Evolutionary conservation across 805 yeast genomes (phyloP).

Genomic region (Spathaspora girioi): DNA sequence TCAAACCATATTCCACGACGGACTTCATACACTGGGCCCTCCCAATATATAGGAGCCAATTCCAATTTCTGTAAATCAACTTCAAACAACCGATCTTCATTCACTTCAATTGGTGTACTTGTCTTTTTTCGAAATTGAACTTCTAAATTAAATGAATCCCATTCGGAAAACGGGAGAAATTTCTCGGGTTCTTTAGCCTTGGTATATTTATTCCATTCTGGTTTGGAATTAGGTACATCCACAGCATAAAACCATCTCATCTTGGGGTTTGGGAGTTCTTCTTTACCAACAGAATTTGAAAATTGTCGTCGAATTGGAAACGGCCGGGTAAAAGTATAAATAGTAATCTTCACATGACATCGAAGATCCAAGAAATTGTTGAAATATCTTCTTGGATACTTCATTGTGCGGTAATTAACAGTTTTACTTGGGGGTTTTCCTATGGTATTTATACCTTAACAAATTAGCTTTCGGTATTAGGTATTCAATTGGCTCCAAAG

Average conservation of each 20-base stretch:
- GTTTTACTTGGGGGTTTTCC: too few species aligned
- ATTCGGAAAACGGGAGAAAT: conserved; percentile 63
- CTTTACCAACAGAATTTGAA: neutral
- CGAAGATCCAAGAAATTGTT: neutral
- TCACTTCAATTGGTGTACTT: conserved; percentile 50
- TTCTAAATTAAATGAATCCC: conserved; percentile 66
- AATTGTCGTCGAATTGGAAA: neutral
- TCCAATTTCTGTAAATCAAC: conserved; percentile 58
- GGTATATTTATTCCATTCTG: conserved; percentile 52
- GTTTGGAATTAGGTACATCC: conserved; percentile 70
- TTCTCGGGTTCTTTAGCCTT: conserved; percentile 50
- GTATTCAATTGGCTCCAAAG: too few species aligned
- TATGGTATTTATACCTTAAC: too few species aligned
- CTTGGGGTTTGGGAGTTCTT: conserved; percentile 10
- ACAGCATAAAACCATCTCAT: conserved; percentile 80
- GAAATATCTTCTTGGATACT: neutral
- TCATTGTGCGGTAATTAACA: too few species aligned
- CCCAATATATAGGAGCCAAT: conserved; percentile 78
- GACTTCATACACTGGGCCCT: conserved; percentile 79
- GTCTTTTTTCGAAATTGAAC: conserved; percentile 3
- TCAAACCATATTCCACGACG: conserved; percentile 85
- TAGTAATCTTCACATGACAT: neutral
- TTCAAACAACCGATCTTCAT: conserved; percentile 75
- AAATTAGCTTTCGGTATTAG: too few species aligned
- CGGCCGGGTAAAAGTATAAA: neutral